phyloP scores from a whole-genome alignment of 148 eudicot species.

The Cornus suecica region DNA sequence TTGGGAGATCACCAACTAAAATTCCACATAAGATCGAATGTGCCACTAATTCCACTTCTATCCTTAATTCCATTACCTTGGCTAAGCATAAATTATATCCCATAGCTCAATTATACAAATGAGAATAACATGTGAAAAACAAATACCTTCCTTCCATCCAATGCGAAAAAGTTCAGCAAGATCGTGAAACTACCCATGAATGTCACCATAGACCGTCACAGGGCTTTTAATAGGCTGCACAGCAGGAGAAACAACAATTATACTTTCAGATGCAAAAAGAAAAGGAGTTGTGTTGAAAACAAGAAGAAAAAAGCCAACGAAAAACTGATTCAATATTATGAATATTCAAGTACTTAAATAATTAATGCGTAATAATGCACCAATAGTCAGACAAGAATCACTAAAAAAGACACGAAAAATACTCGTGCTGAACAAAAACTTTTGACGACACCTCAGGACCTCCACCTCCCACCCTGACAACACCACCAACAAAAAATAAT shows the following conservation, averaged over 20 bases:
- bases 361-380: neutral
- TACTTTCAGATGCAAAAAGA: neutral
- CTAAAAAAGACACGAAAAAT: neutral
- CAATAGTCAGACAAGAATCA: neutral
- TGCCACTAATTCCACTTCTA: neutral
- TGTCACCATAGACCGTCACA: conserved; percentile 11
- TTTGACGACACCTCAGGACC: neutral
- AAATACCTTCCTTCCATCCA: conserved; percentile 19
- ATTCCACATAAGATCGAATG: neutral
- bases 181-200: conserved; percentile 15
- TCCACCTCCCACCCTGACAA: neutral
- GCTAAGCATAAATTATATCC: neutral
- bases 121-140: neutral
- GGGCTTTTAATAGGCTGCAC: conserved; percentile 44
- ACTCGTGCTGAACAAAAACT: neutral
- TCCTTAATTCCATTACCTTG: neutral
- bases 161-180: conserved; percentile 16
- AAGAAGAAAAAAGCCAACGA: too few species aligned
- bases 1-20: neutral
- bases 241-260: neutral
- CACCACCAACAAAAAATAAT: too few species aligned
- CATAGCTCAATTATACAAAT: neutral
- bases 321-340: too few species aligned
- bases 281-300: too few species aligned
- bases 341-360: neutral